A percentile compares a stretch with the other conserved stretches of the same genome.
Evolutionary conservation across 78 protist genomes (phyloP).

Genomic region (Carpediemonas membranifera): DNA sequence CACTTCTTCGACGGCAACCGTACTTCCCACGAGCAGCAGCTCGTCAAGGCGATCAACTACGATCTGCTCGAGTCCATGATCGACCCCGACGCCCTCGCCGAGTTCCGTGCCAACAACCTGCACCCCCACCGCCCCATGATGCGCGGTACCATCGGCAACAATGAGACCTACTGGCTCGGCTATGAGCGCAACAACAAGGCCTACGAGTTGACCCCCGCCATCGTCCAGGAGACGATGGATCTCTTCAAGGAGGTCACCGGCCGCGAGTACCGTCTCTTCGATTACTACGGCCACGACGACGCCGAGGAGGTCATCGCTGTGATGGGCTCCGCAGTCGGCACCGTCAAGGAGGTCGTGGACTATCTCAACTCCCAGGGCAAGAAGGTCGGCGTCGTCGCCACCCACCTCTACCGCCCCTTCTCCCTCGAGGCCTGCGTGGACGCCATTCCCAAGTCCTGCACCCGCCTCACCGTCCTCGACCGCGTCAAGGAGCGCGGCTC

Average conservation of each 20-base stretch:
- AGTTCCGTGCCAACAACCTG: slow-evolving; percentile 53
- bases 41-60: slow-evolving; percentile 10
- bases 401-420: slow-evolving; percentile 58
- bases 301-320: slow-evolving; percentile 45
- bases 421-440: slow-evolving; percentile 7
- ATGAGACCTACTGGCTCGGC: slow-evolving; percentile 42
- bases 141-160: slow-evolving; percentile 42
- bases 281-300: slow-evolving; percentile 48
- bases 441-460: slow-evolving; percentile 42
- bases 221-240: slow-evolving; percentile 31
- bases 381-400: slow-evolving; percentile 46
- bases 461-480: slow-evolving; percentile 44
- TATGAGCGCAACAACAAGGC: slow-evolving; percentile 32
- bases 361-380: slow-evolving; percentile 17
- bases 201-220: slow-evolving; percentile 32
- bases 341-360: slow-evolving; percentile 24
- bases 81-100: slow-evolving; percentile 31
- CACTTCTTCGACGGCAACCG: slow-evolving; percentile 68
- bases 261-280: slow-evolving; percentile 33
- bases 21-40: slow-evolving; percentile 43
- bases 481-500: slow-evolving; percentile 47
- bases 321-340: slow-evolving; percentile 46
- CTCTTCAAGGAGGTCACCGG: slow-evolving; percentile 19
- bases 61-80: neutral
- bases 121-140: slow-evolving; percentile 35